These are phyloP conservation scores for Poteriospumella lacustris DNA, from an alignment of 108 stramenopile genomes.

Conservation along the genomic window DNA sequence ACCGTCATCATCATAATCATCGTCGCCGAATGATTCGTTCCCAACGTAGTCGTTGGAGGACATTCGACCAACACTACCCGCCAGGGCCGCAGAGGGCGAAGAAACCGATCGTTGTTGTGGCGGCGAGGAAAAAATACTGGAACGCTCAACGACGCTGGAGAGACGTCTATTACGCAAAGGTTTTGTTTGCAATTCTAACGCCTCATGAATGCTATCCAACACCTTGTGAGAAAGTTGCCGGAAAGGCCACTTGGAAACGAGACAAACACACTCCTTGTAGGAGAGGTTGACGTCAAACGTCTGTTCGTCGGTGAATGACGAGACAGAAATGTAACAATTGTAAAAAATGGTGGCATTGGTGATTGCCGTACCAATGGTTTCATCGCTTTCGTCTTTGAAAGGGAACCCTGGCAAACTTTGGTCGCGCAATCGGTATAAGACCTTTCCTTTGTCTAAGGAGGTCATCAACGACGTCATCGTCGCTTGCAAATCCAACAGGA, in stretches of 20 bases:
- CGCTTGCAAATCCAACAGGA: neutral
- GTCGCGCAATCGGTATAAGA: neutral
- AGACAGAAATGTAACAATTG: neutral
- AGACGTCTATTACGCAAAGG: too few relatives aligned
- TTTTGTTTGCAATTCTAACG: too few relatives aligned
- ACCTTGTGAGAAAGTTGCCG: neutral
- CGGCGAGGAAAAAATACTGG: too few relatives aligned
- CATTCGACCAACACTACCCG: too few relatives aligned
- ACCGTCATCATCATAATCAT: too few relatives aligned
- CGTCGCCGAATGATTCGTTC: too few relatives aligned
- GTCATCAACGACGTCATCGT: neutral
- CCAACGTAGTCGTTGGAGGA: too few relatives aligned
- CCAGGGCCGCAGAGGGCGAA: too few relatives aligned
- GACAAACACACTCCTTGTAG: neutral
- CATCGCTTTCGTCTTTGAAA: neutral
- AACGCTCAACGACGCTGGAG: too few relatives aligned
- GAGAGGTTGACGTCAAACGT: neutral
- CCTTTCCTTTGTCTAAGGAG: too few relatives aligned
- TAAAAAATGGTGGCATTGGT: neutral
- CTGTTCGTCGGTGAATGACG: neutral
- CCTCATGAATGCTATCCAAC: neutral
- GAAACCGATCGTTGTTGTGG: too few relatives aligned
- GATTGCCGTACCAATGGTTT: neutral
- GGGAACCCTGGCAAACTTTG: neutral
- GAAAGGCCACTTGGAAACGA: slow-evolving; percentile 7